phyloP scores from a whole-genome alignment of 208 protist genomes.

The Crithidia expoeki region DNA sequence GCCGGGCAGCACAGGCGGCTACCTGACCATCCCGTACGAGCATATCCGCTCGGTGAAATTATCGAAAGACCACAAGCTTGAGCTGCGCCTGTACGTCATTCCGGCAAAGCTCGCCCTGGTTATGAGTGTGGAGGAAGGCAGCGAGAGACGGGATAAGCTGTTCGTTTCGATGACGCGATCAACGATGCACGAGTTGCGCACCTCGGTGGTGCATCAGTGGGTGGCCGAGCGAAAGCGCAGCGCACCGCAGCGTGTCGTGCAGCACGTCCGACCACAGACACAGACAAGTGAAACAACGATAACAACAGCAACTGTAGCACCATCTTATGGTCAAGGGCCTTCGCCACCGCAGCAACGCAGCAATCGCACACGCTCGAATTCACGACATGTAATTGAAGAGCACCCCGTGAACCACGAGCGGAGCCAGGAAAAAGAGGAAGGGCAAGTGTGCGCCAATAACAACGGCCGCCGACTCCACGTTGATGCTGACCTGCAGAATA shows the following conservation, averaged over 20 bases:
- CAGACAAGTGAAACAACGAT: neutral
- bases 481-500: too few species aligned
- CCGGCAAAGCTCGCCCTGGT: slow-evolving; percentile 56
- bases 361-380: slow-evolving; percentile 10
- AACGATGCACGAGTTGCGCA: slow-evolving; percentile 58
- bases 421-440: neutral
- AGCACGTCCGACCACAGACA: neutral
- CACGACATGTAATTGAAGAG: slow-evolving; percentile 19
- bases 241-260: slow-evolving; percentile 39
- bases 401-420: slow-evolving; percentile 14
- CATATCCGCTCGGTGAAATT: slow-evolving; percentile 85
- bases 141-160: slow-evolving; percentile 56
- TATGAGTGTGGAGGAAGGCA: slow-evolving; percentile 47
- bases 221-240: slow-evolving; percentile 75
- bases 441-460: neutral
- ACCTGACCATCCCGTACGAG: slow-evolving; percentile 88
- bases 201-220: slow-evolving; percentile 68
- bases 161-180: slow-evolving; percentile 75
- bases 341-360: neutral
- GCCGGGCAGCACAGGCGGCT: slow-evolving; percentile 53
- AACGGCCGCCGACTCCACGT: too few species aligned
- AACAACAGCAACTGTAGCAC: neutral
- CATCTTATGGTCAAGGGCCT: neutral
- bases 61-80: slow-evolving; percentile 72
- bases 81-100: slow-evolving; percentile 71